Conservation (phyloP, 306 rosid genomes). For the Dalbergia oliveri region DNA sequence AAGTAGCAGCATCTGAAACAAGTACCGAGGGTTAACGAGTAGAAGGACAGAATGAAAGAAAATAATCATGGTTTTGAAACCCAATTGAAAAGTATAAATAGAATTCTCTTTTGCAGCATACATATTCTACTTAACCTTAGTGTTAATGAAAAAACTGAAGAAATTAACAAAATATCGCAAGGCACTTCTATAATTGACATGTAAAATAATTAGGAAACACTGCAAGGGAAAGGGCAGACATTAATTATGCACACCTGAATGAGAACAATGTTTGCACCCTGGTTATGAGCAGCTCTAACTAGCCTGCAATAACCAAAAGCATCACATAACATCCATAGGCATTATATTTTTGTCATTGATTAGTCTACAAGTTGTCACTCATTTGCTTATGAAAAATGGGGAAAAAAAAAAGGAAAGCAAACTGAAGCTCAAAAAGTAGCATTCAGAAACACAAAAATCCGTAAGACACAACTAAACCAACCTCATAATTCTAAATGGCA, state of each 20-base stretch:
- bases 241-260: constrained; percentile 73
- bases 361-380: neutral
- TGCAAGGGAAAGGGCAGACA: constrained; percentile 10
- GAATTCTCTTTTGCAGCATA: neutral
- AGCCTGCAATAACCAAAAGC: constrained; percentile 64
- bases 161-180: neutral
- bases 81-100: neutral
- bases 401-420: constrained; percentile 2
- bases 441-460: constrained; percentile 5
- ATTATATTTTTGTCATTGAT: constrained; percentile 23
- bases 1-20: too few species aligned
- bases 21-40: too few species aligned
- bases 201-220: constrained; percentile 18
- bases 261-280: constrained; percentile 87
- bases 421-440: neutral
- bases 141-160: neutral
- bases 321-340: constrained; percentile 31
- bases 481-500: neutral
- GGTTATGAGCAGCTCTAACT: constrained; percentile 84
- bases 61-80: neutral
- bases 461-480: neutral
- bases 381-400: neutral
- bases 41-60: too few species aligned
- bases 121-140: constrained; percentile 20
- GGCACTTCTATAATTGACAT: neutral